phyloP scores from a whole-genome alignment of 2,329 filamentous ascomycete species.

The Colletotrichum falcatum region DNA sequence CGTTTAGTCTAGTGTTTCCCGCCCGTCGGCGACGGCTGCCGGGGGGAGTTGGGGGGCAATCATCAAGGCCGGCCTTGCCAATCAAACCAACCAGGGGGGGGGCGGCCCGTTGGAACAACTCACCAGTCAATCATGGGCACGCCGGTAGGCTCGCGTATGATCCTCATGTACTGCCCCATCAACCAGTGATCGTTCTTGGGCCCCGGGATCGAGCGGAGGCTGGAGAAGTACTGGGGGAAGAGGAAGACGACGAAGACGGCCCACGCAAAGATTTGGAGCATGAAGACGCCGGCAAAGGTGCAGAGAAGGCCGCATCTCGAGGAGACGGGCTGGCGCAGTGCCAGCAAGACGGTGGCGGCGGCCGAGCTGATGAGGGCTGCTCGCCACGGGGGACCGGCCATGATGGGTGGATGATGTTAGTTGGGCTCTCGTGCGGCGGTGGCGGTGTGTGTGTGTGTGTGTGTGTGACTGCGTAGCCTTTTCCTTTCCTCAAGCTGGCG shows the following conservation, averaged over 20 bases:
- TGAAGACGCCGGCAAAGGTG: slow-evolving; percentile 53
- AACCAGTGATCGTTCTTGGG: slow-evolving; percentile 58
- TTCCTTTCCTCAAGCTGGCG: not conserved
- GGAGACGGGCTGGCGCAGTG: slow-evolving; percentile 42
- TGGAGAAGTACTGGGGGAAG: slow-evolving; percentile 63
- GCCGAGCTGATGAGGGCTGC: slow-evolving; percentile 31
- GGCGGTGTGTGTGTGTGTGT: too few relatives aligned
- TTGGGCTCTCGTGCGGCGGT: slow-evolving; percentile 6
- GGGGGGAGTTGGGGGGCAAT: slow-evolving; percentile 39
- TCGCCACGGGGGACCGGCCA: slow-evolving; percentile 34
- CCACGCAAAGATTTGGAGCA: slow-evolving; percentile 51
- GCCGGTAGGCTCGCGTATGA: slow-evolving; percentile 55
- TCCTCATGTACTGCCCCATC: slow-evolving; percentile 60
- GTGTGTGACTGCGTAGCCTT: not conserved
- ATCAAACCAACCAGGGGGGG: not conserved
- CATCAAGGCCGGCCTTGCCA: not conserved
- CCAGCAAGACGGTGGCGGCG: slow-evolving; percentile 24
- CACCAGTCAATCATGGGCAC: slow-evolving; percentile 63
- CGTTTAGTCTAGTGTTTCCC: slow-evolving; percentile 47
- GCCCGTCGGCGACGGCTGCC: slow-evolving; percentile 15
- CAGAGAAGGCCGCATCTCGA: slow-evolving; percentile 49
- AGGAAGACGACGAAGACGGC: slow-evolving; percentile 58
- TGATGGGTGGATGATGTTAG: not conserved
- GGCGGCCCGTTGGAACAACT: slow-evolving; percentile 17
- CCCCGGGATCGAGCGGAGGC: slow-evolving; percentile 61